A percentile compares a stretch with the other conserved stretches of the same genome.
These are phyloP conservation scores for Scheffersomyces segobiensis DNA, from an alignment of 1,139 yeast species.

Conservation along the genomic window DNA sequence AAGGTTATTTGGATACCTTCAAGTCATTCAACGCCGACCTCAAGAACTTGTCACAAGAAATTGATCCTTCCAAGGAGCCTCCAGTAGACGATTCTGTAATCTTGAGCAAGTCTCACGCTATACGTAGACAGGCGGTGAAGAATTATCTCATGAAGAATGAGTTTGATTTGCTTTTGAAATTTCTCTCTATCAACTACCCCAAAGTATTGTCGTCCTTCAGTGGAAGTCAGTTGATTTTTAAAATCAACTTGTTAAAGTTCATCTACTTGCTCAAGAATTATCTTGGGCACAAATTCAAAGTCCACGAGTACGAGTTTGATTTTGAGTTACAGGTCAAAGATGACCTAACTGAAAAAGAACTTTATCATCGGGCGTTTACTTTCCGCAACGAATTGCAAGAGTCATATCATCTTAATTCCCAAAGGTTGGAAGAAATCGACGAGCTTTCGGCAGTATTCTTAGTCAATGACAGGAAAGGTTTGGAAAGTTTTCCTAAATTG, in stretches of 20 bases:
- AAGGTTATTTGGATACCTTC: conserved; percentile 71
- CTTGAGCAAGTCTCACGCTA: conserved; percentile 36
- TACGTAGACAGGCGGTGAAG: conserved; percentile 54
- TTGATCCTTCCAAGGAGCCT: conserved; percentile 5
- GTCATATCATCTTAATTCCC: conserved; percentile 14
- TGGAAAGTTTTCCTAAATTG: conserved; percentile 24
- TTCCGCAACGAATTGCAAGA: conserved; percentile 9
- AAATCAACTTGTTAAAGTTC: conserved; percentile 53
- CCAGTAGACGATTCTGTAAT: conserved; percentile 9
- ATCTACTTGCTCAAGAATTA: conserved; percentile 29
- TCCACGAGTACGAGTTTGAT: conserved; percentile 17
- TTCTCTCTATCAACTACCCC: conserved; percentile 47
- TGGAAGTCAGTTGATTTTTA: conserved; percentile 49
- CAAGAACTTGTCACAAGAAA: conserved; percentile 39
- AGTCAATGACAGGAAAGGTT: conserved; percentile 22
- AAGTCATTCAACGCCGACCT: conserved; percentile 50
- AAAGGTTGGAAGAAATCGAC: conserved; percentile 18
- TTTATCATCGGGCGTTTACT: conserved; percentile 10
- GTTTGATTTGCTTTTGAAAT: conserved; percentile 47
- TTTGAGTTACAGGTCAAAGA: conserved; percentile 13
- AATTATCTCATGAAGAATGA: conserved; percentile 45
- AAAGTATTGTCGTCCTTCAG: conserved; percentile 32
- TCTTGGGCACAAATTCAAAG: conserved; percentile 19
- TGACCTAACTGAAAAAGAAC: conserved; percentile 9
- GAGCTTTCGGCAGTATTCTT: conserved; percentile 31